Evolutionary conservation across 495 filamentous ascomycete species (phyloP).

Genomic region (Podospora appendiculata): DNA sequence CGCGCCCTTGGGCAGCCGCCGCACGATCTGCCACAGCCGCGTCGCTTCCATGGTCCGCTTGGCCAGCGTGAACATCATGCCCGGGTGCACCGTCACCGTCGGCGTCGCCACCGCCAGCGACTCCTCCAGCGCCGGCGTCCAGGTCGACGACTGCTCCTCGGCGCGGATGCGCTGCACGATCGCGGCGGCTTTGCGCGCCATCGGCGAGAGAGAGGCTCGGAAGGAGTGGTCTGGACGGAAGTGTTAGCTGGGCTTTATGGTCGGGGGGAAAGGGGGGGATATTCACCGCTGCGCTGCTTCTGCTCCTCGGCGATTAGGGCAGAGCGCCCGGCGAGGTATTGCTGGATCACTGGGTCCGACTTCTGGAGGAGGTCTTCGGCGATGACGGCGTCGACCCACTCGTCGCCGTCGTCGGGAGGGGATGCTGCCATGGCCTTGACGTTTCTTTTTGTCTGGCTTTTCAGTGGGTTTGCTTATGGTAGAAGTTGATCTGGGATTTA

Average conservation of each 20-base stretch:
- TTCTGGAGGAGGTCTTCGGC: slow-evolving; percentile 43
- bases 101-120: slow-evolving; percentile 37
- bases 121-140: slow-evolving; percentile 64
- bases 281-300: slow-evolving; percentile 67
- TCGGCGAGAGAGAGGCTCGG: slow-evolving; percentile 11
- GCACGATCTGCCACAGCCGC: slow-evolving; percentile 77
- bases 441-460: no score
- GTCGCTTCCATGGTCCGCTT: slow-evolving; percentile 73
- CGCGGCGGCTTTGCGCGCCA: slow-evolving; percentile 60
- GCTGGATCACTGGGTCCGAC: slow-evolving; percentile 66
- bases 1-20: slow-evolving; percentile 83
- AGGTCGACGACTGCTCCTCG: slow-evolving; percentile 63
- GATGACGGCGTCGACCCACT: slow-evolving; percentile 42
- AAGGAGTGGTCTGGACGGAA: slow-evolving; percentile 47
- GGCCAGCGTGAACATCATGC: slow-evolving; percentile 82
- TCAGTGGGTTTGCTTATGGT: no score
- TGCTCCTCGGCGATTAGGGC: slow-evolving; percentile 74
- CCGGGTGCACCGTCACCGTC: slow-evolving; percentile 55
- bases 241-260: not conserved
- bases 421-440: no score
- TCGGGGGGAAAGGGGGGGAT: not conserved
- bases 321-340: slow-evolving; percentile 69
- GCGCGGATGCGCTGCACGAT: slow-evolving; percentile 74
- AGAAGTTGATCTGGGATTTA: no score
- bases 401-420: slow-evolving; percentile 20